phyloP scores from a whole-genome alignment of 805 yeast species.

The Teunomyces cretensis region DNA sequence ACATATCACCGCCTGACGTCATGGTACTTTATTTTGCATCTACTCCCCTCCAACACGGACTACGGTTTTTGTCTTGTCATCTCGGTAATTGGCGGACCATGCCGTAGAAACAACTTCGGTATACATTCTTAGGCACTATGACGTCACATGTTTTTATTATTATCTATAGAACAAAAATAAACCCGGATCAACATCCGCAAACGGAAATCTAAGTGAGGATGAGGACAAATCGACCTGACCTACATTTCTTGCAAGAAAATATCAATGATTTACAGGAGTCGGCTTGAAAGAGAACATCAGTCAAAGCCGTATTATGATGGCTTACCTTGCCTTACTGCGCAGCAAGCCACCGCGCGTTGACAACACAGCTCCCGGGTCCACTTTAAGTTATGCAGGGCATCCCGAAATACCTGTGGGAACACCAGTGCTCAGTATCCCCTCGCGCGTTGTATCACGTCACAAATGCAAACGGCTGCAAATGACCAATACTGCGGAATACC shows the following conservation, averaged over 20 bases:
- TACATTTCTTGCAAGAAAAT: too few relatives aligned
- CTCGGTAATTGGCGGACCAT: not conserved
- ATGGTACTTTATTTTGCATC: not conserved
- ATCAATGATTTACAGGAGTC: too few relatives aligned
- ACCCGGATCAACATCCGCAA: not conserved
- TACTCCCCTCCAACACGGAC: not conserved
- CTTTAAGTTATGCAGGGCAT: not conserved
- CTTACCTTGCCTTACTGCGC: too few relatives aligned
- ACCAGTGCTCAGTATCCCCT: not conserved
- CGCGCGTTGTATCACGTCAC: not conserved
- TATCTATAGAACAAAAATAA: not conserved
- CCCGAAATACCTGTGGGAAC: not conserved
- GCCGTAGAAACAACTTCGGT: not conserved
- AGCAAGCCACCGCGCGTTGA: too few relatives aligned
- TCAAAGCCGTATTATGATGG: too few relatives aligned
- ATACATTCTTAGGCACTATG: not conserved
- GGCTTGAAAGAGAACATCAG: too few relatives aligned
- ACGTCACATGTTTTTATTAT: not conserved
- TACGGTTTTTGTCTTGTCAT: not conserved
- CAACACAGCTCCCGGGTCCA: too few relatives aligned
- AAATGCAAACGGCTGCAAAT: constrained; percentile 2
- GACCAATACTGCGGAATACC: not conserved
- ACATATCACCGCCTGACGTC: too few relatives aligned
- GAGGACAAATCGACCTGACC: too few relatives aligned
- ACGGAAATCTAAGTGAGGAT: not conserved